Evolutionary conservation across 2,329 filamentous ascomycete species (phyloP), one percentile per base, ranked within the genome.

Genomic region (Anthostomella pinea): DNA sequence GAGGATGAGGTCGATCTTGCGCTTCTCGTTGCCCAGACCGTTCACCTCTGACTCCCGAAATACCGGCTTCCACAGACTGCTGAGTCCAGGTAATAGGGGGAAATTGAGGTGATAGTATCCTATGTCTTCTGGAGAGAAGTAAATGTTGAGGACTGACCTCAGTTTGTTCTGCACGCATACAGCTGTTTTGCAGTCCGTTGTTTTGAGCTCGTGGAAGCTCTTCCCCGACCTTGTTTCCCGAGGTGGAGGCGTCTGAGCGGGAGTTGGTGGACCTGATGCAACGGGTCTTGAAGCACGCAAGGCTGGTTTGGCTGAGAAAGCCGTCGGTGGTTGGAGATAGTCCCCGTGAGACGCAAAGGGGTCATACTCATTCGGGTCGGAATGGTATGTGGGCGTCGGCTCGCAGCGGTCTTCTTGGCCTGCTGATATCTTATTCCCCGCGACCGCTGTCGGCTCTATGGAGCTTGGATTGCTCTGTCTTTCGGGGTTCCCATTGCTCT

Each of bases 131-230:
- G 68, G 62, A 0, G 73, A 69, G 33, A 80, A 77, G 40, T 74
- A 68, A 2, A 60, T 56, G 30, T 65, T 69, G 0, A 83, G 63
- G 3, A 79, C 56, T 11, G 68, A 67, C 3, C 79, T 69, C 11
- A 83, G 57, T 1, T 69, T 68, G 49, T 82, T 80, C 45, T 83
- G 79, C 5, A 77, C 60, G 1, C 65, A 63, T 3, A 80, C 66
- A 1, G 75, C 69, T 3, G 72, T 75, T 38, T 69, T 65, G 16
- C 62, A 61, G 13, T 57, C 51, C 3, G 53, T 54, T 2, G 66
- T 60, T 8, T 58, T 52, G 34, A 80, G 66, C 6, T 70, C 67
- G 40, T 69, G 64, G 28, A 79, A 69, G 36, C 58, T 67, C 20
- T 61, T 62, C 15, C 62, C 57, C 6, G 31, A n/a, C 25, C 51